A percentile compares a stretch with the other conserved stretches of the same genome.
These are phyloP conservation scores for Kingdonia uniflora DNA, from an alignment of 164 flowering plant genomes.

Conservation along the genomic window DNA sequence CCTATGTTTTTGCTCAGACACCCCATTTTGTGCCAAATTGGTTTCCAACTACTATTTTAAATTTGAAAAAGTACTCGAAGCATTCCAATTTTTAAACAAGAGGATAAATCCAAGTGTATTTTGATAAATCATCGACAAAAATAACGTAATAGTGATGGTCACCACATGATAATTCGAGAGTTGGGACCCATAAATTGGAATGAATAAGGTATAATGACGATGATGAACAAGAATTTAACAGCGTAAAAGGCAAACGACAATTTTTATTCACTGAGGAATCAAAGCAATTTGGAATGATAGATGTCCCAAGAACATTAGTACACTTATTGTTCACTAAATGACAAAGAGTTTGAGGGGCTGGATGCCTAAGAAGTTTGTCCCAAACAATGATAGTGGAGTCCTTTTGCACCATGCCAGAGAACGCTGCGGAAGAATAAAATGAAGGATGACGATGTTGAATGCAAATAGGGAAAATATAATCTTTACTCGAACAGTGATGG, in stretches of 20 bases:
- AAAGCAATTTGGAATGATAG: neutral
- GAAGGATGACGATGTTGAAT: neutral
- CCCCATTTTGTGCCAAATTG: neutral
- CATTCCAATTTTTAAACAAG: neutral
- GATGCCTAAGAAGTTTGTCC: too few relatives aligned
- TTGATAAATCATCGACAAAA: neutral
- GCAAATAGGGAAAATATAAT: neutral
- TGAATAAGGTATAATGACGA: neutral
- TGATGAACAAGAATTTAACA: neutral
- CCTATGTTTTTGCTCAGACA: neutral
- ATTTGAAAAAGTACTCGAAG: neutral
- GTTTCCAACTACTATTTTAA: neutral
- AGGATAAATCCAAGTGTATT: neutral
- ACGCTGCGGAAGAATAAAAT: neutral
- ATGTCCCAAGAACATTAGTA: neutral
- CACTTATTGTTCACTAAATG: too few relatives aligned
- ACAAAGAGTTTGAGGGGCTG: neutral
- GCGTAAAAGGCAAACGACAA: neutral
- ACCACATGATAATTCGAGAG: neutral
- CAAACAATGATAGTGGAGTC: neutral
- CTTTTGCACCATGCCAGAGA: neutral
- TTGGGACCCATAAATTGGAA: neutral
- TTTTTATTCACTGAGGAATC: neutral
- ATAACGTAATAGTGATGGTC: neutral
- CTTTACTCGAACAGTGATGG: neutral